These are phyloP conservation scores for Pontederia crassipes DNA, from an alignment of 176 grass and related monocot species.

Conservation along the genomic window DNA sequence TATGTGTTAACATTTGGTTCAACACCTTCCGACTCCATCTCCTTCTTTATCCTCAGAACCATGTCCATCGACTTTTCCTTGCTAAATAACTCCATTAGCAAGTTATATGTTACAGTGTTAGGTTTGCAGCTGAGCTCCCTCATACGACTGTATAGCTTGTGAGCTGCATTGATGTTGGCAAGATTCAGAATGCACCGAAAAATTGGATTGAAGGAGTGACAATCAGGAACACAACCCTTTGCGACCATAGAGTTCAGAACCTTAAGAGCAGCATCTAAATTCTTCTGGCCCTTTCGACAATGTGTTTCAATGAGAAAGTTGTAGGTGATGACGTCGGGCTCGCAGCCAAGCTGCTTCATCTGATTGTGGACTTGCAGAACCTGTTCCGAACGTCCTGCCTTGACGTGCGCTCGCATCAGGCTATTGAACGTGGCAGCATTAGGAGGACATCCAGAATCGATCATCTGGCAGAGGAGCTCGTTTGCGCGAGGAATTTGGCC, in stretches of 20 bases:
- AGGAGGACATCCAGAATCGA: conserved; percentile 51
- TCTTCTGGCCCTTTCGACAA: conserved; percentile 65
- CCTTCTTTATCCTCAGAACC: conserved; percentile 74
- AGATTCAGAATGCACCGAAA: conserved; percentile 43
- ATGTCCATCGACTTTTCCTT: conserved; percentile 84
- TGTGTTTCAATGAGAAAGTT: conserved; percentile 80
- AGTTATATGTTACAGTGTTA: conserved; percentile 72
- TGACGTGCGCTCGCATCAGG: conserved; percentile 65
- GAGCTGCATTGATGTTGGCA: conserved; percentile 45
- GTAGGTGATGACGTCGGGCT: conserved; percentile 83
- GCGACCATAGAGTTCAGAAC: conserved; percentile 64
- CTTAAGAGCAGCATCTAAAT: conserved; percentile 74
- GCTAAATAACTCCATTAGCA: conserved; percentile 65
- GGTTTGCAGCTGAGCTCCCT: conserved; percentile 55
- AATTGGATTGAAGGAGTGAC: conserved; percentile 80
- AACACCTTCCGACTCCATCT: conserved; percentile 61
- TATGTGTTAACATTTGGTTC: conserved; percentile 75
- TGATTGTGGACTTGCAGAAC: conserved; percentile 89
- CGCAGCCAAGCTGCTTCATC: conserved; percentile 67
- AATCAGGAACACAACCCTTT: conserved; percentile 55
- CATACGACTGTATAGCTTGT: conserved; percentile 62
- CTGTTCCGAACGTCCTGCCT: conserved; percentile 55
- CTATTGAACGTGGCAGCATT: conserved; percentile 74
- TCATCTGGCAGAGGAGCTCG: conserved; percentile 82
- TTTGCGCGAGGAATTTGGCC: conserved; percentile 75